These are phyloP conservation scores for Erythrobasidium hasegawianum DNA, from an alignment of 1,284 basidiomycete species.

Conservation along the genomic window DNA sequence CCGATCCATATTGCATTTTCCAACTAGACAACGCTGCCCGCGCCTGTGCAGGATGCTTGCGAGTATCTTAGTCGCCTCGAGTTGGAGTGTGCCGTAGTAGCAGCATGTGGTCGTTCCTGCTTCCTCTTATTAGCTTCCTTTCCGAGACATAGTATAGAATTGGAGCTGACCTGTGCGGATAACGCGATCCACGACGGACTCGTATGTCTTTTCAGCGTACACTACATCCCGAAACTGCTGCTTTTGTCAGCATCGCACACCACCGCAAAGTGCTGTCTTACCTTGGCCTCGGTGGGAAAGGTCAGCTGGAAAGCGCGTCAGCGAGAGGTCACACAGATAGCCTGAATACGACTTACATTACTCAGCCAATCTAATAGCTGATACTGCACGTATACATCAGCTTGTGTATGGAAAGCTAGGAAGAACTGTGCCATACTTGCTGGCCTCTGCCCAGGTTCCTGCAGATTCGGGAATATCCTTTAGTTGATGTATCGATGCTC, in stretches of 20 bases:
- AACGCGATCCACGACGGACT: conserved; percentile 67
- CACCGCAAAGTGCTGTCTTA: not conserved
- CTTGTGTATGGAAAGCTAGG: not conserved
- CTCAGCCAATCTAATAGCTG: conserved; percentile 88
- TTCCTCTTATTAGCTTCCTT: not conserved
- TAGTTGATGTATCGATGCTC: too few species aligned
- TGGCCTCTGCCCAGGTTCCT: not conserved
- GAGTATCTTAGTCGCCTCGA: conserved; percentile 72
- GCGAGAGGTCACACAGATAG: not conserved
- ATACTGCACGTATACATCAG: conserved; percentile 42
- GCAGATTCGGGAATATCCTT: too few species aligned
- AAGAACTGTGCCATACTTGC: conserved; percentile 5
- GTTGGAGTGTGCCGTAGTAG: conserved; percentile 72
- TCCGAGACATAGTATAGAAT: too few species aligned
- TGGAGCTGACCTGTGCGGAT: conserved; percentile 73
- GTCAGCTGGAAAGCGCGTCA: conserved; percentile 58
- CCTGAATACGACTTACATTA: conserved; percentile 40
- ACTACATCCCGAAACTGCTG: conserved; percentile 60
- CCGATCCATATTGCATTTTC: conserved; percentile 91
- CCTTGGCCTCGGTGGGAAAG: conserved; percentile 78
- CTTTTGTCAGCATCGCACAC: not conserved
- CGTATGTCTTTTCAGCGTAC: conserved; percentile 70
- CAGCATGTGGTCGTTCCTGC: conserved; percentile 34
- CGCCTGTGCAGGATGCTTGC: conserved; percentile 67
- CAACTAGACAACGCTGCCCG: conserved; percentile 83